A percentile compares a stretch with the other conserved stretches of the same genome.
Evolutionary conservation across 2,329 filamentous ascomycete species (phyloP).

Genomic region (Incumbomyces delicatus): DNA sequence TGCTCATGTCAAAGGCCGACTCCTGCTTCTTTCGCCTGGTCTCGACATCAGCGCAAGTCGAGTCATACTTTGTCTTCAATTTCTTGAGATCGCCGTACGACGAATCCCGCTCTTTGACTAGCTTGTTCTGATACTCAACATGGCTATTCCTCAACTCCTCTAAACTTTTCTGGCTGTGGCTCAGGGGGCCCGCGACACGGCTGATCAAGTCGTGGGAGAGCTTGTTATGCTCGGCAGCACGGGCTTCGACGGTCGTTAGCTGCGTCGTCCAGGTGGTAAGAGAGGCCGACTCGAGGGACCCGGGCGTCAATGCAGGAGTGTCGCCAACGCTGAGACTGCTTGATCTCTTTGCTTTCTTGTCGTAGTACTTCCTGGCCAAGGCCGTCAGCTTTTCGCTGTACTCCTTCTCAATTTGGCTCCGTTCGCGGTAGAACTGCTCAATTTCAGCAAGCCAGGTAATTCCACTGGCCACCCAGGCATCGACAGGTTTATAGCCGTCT

Average conservation of each 20-base stretch:
- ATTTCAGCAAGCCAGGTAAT: conserved; percentile 95
- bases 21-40: conserved; percentile 90
- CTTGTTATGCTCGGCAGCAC: conserved; percentile 80
- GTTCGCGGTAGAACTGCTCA: conserved; percentile 92
- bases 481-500: conserved; percentile 96
- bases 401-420: conserved; percentile 90
- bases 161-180: conserved; percentile 61
- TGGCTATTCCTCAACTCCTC: conserved; percentile 91
- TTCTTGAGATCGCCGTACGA: conserved; percentile 82
- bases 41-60: conserved; percentile 88
- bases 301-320: conserved; percentile 82
- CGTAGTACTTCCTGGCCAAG: conserved; percentile 91
- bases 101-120: conserved; percentile 79
- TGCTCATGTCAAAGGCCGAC: conserved; percentile 74
- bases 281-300: conserved; percentile 90
- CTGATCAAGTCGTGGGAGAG: conserved; percentile 68
- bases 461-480: conserved; percentile 71
- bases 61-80: conserved; percentile 85
- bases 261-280: conserved; percentile 96
- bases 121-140: conserved; percentile 73
- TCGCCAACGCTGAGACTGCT: conserved; percentile 86
- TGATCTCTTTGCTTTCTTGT: conserved; percentile 88
- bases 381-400: conserved; percentile 80
- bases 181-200: conserved; percentile 79
- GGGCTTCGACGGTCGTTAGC: conserved; percentile 75